A percentile compares a stretch with the other conserved stretches of the same genome.
These are phyloP conservation scores for Peronospora destructor DNA, from an alignment of 352 stramenopile genomes.

Conservation along the genomic window DNA sequence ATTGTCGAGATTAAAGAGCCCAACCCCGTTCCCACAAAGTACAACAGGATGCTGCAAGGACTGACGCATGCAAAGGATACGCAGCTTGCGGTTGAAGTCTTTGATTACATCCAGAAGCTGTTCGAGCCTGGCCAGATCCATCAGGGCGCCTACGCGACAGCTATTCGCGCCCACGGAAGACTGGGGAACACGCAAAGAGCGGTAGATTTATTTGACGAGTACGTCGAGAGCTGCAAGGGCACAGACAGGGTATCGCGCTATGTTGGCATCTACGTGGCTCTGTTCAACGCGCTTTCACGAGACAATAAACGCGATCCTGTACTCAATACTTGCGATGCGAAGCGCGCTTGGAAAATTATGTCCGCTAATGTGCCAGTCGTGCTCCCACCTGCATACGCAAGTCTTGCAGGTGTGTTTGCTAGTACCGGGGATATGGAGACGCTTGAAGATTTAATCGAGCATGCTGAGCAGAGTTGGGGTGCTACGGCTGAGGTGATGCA, in stretches of 20 bases:
- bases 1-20: constrained; percentile 46
- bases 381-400: constrained; percentile 69
- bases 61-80: constrained; percentile 52
- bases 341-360: constrained; percentile 76
- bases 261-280: constrained; percentile 59
- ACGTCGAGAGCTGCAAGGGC: constrained; percentile 40
- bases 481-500: constrained; percentile 19
- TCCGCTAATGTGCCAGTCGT: constrained; percentile 53
- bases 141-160: constrained; percentile 49
- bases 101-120: constrained; percentile 45
- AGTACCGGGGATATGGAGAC: constrained; percentile 66
- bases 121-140: constrained; percentile 45
- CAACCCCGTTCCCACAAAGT: constrained; percentile 41
- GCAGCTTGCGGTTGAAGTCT: constrained; percentile 55
- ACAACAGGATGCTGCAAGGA: constrained; percentile 56
- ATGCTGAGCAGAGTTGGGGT: constrained; percentile 41
- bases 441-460: constrained; percentile 52
- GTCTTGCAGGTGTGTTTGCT: constrained; percentile 72
- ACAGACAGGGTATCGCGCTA: constrained; percentile 28
- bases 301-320: constrained; percentile 53
- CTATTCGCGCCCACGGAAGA: constrained; percentile 64
- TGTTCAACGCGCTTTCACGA: constrained; percentile 80
- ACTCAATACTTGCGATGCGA: constrained; percentile 61
- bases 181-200: constrained; percentile 57
- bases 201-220: constrained; percentile 65